Conservation (phyloP, 164 flowering plant species). For the Umbilicus rupestris region DNA sequence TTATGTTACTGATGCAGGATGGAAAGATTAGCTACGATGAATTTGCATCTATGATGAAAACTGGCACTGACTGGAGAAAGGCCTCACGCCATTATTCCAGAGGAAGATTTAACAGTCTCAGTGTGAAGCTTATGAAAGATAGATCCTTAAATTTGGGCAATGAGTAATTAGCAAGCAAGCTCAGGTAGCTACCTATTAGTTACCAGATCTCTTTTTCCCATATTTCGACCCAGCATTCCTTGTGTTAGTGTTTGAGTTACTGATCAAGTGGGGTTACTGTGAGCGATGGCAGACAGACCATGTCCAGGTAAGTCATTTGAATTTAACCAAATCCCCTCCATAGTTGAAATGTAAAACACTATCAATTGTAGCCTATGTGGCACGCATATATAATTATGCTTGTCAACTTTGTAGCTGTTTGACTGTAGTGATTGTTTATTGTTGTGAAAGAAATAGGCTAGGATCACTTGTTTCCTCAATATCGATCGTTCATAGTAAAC, state of each 20-base stretch:
- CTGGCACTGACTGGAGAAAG: conserved; percentile 99
- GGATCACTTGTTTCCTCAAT: neutral
- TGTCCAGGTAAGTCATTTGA: neutral
- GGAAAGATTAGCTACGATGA: conserved; percentile 86
- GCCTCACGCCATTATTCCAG: conserved; percentile 95
- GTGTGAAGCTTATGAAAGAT: conserved; percentile 89
- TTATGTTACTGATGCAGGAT: conserved; percentile 36
- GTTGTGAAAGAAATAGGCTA: neutral
- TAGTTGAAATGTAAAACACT: neutral
- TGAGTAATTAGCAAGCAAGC: conserved; percentile 1
- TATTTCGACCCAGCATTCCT: neutral
- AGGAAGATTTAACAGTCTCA: conserved; percentile 90
- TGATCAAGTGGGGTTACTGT: conserved; percentile 1
- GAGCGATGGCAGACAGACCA: neutral
- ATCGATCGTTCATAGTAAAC: no score
- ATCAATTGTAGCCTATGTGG: neutral
- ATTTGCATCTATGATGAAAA: conserved; percentile 94
- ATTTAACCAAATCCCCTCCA: neutral
- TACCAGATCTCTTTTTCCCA: neutral
- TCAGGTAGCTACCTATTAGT: neutral
- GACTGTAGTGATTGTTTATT: neutral
- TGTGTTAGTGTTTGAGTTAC: neutral
- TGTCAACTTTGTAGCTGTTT: neutral
- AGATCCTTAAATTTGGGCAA: conserved; percentile 43
- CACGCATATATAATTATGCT: neutral